These are phyloP conservation scores for Ogataea populi-albae DNA, from an alignment of 805 yeast genomes.

Conservation along the genomic window DNA sequence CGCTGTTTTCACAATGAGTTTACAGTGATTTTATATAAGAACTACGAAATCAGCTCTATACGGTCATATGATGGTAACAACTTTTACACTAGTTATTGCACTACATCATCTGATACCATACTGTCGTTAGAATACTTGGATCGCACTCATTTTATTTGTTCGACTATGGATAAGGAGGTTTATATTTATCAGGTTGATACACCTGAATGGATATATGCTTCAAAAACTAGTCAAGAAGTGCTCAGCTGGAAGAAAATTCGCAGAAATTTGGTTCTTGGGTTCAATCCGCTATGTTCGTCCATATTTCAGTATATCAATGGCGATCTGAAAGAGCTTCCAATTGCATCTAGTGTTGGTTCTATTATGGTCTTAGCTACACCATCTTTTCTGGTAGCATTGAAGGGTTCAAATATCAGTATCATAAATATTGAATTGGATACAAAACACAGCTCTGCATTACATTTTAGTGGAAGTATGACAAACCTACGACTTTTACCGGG, in stretches of 20 bases:
- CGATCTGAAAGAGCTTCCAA: conserved; percentile 1
- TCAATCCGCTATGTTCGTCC: conserved; percentile 3
- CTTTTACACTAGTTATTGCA: background rate
- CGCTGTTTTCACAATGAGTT: no score
- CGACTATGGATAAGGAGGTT: background rate
- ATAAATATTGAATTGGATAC: background rate
- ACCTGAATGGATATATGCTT: background rate
- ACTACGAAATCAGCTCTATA: no score
- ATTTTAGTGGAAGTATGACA: conserved; percentile 6
- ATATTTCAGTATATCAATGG: background rate
- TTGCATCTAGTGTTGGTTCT: conserved; percentile 4
- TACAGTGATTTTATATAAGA: no score
- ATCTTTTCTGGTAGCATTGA: conserved; percentile 1
- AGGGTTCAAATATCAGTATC: background rate
- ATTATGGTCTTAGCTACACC: background rate
- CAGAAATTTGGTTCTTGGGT: conserved; percentile 1
- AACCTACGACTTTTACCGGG: conserved; percentile 3
- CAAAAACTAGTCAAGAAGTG: background rate
- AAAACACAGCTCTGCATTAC: background rate
- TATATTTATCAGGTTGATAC: background rate
- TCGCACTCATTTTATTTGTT: conserved; percentile 1
- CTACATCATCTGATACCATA: background rate
- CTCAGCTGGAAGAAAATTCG: conserved; percentile 1
- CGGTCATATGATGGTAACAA: no score
- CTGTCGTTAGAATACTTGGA: conserved; percentile 1